Percentiles rank a stretch among this genome's conserved stretches.
phyloP scores from a whole-genome alignment of 371 early-diverging fungal genomes.

The Rhizopus sp. region DNA sequence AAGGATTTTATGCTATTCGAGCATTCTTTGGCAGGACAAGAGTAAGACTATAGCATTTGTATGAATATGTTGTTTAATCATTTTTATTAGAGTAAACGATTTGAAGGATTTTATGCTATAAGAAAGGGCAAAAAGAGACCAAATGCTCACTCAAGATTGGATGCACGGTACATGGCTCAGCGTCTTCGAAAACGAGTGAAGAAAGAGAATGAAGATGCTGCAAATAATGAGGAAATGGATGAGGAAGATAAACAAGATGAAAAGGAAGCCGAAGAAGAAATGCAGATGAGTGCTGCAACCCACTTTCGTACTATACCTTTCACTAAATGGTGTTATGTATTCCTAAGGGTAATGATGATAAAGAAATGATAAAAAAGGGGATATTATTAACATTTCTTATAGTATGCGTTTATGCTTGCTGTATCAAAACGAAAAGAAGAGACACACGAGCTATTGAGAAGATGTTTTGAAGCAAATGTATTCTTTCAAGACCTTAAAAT shows the following conservation, averaged over 20 bases:
- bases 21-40: conserved; percentile 60
- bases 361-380: not conserved
- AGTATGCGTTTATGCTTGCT: conserved; percentile 67
- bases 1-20: conserved; percentile 50
- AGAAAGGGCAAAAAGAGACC: conserved; percentile 15
- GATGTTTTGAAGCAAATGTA: conserved; percentile 64
- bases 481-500: conserved; percentile 61
- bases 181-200: conserved; percentile 32
- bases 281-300: conserved; percentile 16
- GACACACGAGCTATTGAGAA: conserved; percentile 62
- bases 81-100: conserved; percentile 17
- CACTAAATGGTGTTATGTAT: conserved; percentile 63
- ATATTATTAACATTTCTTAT: not conserved
- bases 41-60: conserved; percentile 26
- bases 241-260: conserved; percentile 30
- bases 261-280: conserved; percentile 32
- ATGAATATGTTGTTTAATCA: not conserved
- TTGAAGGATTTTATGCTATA: conserved; percentile 37
- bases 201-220: conserved; percentile 8
- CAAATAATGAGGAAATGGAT: conserved; percentile 23
- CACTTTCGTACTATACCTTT: conserved; percentile 61
- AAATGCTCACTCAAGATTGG: conserved; percentile 4
- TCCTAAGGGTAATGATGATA: conserved; percentile 54
- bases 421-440: conserved; percentile 59
- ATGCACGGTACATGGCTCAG: conserved; percentile 36